phyloP scores from a whole-genome alignment of 805 yeast species.

The Martiniozyma abietophila region DNA sequence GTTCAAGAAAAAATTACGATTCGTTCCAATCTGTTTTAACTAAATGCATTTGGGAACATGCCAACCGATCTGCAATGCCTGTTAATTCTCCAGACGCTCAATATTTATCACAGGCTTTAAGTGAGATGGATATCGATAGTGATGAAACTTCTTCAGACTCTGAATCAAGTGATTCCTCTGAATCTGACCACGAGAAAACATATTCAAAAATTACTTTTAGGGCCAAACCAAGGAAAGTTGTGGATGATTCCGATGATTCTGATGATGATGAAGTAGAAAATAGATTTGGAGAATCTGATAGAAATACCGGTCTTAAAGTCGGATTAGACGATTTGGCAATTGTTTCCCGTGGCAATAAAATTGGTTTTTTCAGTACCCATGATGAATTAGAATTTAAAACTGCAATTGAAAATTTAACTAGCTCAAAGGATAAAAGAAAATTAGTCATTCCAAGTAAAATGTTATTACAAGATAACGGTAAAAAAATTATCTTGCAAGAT shows the following conservation, averaged over 20 bases:
- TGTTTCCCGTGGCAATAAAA: constrained; percentile 67
- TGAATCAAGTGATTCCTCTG: constrained; percentile 28
- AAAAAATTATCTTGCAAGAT: constrained; percentile 57
- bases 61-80: constrained; percentile 42
- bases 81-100: constrained; percentile 38
- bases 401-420: constrained; percentile 52
- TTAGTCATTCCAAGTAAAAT: constrained; percentile 46
- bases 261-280: constrained; percentile 24
- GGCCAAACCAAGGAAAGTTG: constrained; percentile 17
- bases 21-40: constrained; percentile 46
- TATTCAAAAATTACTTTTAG: too few species aligned
- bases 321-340: constrained; percentile 66
- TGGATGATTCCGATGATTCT: constrained; percentile 31
- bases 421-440: constrained; percentile 37
- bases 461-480: constrained; percentile 73
- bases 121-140: constrained; percentile 27
- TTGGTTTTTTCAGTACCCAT: constrained; percentile 70
- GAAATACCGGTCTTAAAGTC: constrained; percentile 58
- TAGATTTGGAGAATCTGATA: constrained; percentile 18
- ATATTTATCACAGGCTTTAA: constrained; percentile 46
- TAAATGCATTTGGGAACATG: constrained; percentile 51
- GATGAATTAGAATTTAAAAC: constrained; percentile 53
- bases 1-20: constrained; percentile 29
- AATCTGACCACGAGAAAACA: constrained; percentile 30
- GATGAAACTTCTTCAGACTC: constrained; percentile 22